Percentiles rank a stretch among this genome's conserved stretches.
Evolutionary conservation across 2,329 filamentous ascomycete species (phyloP).

Genomic region (Exophiala alcalophila): DNA sequence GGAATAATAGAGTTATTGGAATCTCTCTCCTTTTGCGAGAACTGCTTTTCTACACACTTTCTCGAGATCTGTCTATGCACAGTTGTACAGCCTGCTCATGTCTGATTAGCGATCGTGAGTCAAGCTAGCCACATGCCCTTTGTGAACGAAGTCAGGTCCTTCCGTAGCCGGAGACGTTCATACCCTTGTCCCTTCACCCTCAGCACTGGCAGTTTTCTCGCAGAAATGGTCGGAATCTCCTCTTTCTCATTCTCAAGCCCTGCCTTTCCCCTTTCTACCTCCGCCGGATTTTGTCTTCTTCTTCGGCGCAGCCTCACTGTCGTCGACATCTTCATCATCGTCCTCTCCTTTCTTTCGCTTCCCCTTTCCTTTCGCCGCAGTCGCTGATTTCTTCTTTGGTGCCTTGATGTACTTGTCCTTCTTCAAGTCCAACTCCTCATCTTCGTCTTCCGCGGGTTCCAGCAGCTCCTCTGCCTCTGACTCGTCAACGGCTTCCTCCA

Average conservation of each 20-base stretch:
- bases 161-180: background rate
- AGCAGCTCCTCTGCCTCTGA: slow-evolving; percentile 65
- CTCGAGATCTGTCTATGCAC: no score
- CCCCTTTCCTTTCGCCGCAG: slow-evolving; percentile 37
- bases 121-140: background rate
- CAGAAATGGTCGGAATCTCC: background rate
- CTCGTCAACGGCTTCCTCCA: slow-evolving; percentile 94
- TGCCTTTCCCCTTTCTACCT: slow-evolving; percentile 20
- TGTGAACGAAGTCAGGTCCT: background rate
- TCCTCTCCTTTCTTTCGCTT: slow-evolving; percentile 23
- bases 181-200: no score
- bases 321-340: slow-evolving; percentile 13
- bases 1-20: no score
- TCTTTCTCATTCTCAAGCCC: slow-evolving; percentile 7
- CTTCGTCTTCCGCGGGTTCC: slow-evolving; percentile 57
- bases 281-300: slow-evolving; percentile 19
- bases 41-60: no score
- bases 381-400: slow-evolving; percentile 67
- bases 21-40: no score
- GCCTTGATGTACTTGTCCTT: slow-evolving; percentile 96
- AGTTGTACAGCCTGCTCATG: no score
- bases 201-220: background rate
- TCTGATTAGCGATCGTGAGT: no score
- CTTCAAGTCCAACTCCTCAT: slow-evolving; percentile 76
- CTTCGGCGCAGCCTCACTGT: slow-evolving; percentile 19